phyloP scores from a whole-genome alignment of 2,329 filamentous ascomycete genomes.

The Neonectria faginata region DNA sequence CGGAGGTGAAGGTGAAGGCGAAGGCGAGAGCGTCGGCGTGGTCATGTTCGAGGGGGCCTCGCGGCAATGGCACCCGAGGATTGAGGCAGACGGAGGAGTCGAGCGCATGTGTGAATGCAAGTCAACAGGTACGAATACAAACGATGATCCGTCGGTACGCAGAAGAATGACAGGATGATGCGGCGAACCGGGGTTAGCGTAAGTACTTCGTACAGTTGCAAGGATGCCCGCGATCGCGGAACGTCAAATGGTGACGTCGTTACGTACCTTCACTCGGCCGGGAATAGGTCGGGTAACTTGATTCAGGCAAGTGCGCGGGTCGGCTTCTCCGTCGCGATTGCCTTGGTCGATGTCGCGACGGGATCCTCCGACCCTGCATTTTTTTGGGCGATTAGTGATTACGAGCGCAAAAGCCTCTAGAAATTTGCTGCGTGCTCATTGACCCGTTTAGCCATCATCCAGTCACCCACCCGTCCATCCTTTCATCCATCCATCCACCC shows the following conservation, averaged over 20 bases:
- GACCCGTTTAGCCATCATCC: slow-evolving; percentile 23
- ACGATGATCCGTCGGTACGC: slow-evolving; percentile 35
- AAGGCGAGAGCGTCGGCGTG: slow-evolving; percentile 21
- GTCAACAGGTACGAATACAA: slow-evolving; percentile 6
- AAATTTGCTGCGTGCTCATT: slow-evolving; percentile 23
- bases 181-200: background rate
- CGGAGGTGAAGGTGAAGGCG: slow-evolving; percentile 18
- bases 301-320: slow-evolving; percentile 16
- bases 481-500: slow-evolving; percentile 7
- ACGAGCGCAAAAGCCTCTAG: slow-evolving; percentile 16
- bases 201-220: slow-evolving; percentile 3
- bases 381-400: slow-evolving; percentile 23
- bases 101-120: slow-evolving; percentile 35
- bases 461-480: background rate
- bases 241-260: slow-evolving; percentile 46
- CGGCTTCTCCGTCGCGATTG: slow-evolving; percentile 19
- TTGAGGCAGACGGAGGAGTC: slow-evolving; percentile 3
- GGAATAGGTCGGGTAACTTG: slow-evolving; percentile 27
- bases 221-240: slow-evolving; percentile 34
- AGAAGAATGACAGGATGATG: slow-evolving; percentile 16
- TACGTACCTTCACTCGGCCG: slow-evolving; percentile 14
- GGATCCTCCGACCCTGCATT: slow-evolving; percentile 23
- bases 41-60: slow-evolving; percentile 36
- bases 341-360: slow-evolving; percentile 25
- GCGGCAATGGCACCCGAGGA: slow-evolving; percentile 30